Percentiles rank a stretch among this genome's conserved stretches.
These are phyloP conservation scores for Citropsis articulata DNA, from an alignment of 345 rosid genomes.

Conservation along the genomic window DNA sequence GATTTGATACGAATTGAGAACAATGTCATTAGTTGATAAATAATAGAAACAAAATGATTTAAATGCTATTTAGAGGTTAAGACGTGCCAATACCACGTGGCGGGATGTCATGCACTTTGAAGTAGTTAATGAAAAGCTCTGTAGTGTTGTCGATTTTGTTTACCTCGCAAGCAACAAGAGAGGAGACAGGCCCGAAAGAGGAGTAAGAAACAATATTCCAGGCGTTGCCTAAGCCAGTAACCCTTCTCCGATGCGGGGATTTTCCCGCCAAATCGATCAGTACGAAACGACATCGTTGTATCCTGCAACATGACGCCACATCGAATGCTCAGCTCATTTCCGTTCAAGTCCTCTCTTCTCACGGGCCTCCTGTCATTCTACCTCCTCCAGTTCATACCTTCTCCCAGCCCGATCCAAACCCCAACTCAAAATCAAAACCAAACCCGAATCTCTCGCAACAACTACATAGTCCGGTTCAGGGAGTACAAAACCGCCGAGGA, in stretches of 20 bases:
- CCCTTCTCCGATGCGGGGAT: conserved; percentile 20
- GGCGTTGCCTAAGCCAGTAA: neutral
- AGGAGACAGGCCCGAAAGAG: neutral
- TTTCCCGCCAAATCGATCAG: conserved; percentile 30
- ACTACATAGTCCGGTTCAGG: conserved; percentile 79
- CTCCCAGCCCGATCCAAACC: conserved; percentile 16
- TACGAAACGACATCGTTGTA: neutral
- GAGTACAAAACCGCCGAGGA: conserved; percentile 51
- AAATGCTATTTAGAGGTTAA: neutral
- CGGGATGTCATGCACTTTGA: neutral
- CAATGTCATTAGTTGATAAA: too few species aligned
- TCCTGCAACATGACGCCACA: conserved; percentile 9
- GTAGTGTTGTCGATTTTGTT: neutral
- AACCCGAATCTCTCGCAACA: conserved; percentile 13
- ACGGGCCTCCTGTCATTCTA: conserved; percentile 28
- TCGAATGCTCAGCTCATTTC: conserved; percentile 12
- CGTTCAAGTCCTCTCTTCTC: conserved; percentile 23
- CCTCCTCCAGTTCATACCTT: conserved; percentile 40
- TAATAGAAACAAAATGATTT: too few species aligned
- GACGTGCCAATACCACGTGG: neutral
- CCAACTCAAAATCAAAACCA: conserved; percentile 22
- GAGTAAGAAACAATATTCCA: neutral
- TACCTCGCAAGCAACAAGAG: neutral
- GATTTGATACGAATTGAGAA: too few species aligned
- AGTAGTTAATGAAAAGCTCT: neutral